A percentile compares a stretch with the other conserved stretches of the same genome.
Conservation (phyloP, 345 rosid genomes). For the Kandelia obovata region DNA sequence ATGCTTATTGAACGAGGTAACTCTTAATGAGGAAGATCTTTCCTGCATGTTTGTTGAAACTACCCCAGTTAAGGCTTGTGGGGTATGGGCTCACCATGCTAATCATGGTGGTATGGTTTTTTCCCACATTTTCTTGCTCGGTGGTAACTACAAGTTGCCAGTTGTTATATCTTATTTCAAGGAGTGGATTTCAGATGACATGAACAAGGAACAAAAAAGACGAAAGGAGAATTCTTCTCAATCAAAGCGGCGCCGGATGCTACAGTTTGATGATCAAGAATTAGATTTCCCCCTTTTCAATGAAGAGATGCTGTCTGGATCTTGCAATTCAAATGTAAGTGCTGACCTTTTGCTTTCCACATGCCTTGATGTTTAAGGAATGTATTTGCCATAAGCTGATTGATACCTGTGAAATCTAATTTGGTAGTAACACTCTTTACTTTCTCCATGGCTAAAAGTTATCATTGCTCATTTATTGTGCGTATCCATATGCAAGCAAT, state of each 20-base stretch:
- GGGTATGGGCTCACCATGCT: conserved; percentile 57
- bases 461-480: background rate
- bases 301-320: conserved; percentile 60
- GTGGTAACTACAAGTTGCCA: background rate
- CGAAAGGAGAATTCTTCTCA: conserved; percentile 47
- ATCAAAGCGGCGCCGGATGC: conserved; percentile 84
- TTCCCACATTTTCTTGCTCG: background rate
- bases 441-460: background rate
- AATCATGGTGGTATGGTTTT: conserved; percentile 35
- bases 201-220: conserved; percentile 48
- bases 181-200: conserved; percentile 38
- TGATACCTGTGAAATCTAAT: background rate
- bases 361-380: background rate
- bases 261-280: conserved; percentile 65
- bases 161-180: conserved; percentile 16
- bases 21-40: conserved; percentile 69
- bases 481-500: background rate
- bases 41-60: conserved; percentile 77
- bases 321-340: conserved; percentile 69
- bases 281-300: conserved; percentile 49
- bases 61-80: conserved; percentile 90
- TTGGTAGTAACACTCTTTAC: background rate
- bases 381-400: background rate
- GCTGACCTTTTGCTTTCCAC: conserved; percentile 6
- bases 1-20: conserved; percentile 47